Evolutionary conservation across 1,139 yeast genomes (phyloP).

Genomic region (Saccharomyces hybrid): DNA sequence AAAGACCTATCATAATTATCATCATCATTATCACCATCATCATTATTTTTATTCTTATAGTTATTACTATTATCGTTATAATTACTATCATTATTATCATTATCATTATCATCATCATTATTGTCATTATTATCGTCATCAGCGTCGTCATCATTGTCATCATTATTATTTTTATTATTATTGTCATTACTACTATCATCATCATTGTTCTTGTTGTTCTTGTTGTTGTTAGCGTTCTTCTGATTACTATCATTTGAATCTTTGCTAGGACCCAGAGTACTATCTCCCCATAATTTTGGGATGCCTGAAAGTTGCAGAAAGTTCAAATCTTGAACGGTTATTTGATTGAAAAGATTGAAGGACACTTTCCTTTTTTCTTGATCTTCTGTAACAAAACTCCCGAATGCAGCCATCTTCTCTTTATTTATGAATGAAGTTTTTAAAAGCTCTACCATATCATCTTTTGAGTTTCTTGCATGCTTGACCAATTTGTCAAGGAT

Average conservation of each 20-base stretch:
- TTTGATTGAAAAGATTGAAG: not conserved
- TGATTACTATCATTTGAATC: not conserved
- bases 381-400: not conserved
- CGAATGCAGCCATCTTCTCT: not conserved
- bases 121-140: not conserved
- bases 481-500: slow-evolving; percentile 9
- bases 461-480: slow-evolving; percentile 3
- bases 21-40: not conserved
- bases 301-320: not conserved
- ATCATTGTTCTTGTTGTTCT: not conserved
- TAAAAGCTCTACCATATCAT: not conserved
- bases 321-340: not conserved
- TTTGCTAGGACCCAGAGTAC: not conserved
- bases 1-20: slow-evolving; percentile 4
- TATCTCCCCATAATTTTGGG: not conserved
- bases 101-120: not conserved
- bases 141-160: not conserved
- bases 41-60: not conserved
- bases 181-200: not conserved
- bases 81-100: not conserved
- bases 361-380: not conserved
- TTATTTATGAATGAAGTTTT: not conserved
- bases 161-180: not conserved
- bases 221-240: not conserved
- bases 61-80: not conserved